Evolutionary conservation across 1,139 yeast genomes (phyloP).

Genomic region (Nakaseomyces kungkrabaensis): DNA sequence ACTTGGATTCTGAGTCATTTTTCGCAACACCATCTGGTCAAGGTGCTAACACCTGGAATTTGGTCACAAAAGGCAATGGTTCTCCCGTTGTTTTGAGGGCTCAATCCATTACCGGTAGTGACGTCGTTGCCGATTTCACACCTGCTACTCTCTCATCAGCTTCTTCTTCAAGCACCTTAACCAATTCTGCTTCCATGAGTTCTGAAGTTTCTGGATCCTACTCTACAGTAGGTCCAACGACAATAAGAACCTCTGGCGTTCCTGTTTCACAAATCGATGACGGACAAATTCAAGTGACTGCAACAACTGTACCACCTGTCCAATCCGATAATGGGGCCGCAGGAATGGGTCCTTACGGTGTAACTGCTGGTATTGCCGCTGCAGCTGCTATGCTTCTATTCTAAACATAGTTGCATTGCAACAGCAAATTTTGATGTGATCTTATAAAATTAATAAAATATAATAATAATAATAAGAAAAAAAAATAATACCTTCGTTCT

Average conservation of each 20-base stretch:
- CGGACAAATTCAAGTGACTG: constrained; percentile 4
- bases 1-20: constrained; percentile 19
- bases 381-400: not conserved
- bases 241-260: not conserved
- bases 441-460: not conserved
- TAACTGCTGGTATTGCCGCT: not conserved
- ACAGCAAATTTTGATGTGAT: not conserved
- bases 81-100: constrained; percentile 2
- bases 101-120: not conserved
- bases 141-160: constrained; percentile 7
- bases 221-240: not conserved
- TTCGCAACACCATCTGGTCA: constrained; percentile 10
- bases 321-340: not conserved
- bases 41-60: constrained; percentile 4
- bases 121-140: constrained; percentile 15
- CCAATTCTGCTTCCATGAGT: constrained; percentile 10
- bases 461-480: not conserved
- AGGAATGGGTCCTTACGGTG: not conserved
- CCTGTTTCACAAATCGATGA: constrained; percentile 4
- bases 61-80: not conserved
- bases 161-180: constrained; percentile 12
- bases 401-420: not conserved
- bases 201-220: constrained; percentile 1
- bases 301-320: constrained; percentile 1
- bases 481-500: not conserved